Conservation (phyloP, 129 eudicot genomes). For the Gnaphalium uliginosum region DNA sequence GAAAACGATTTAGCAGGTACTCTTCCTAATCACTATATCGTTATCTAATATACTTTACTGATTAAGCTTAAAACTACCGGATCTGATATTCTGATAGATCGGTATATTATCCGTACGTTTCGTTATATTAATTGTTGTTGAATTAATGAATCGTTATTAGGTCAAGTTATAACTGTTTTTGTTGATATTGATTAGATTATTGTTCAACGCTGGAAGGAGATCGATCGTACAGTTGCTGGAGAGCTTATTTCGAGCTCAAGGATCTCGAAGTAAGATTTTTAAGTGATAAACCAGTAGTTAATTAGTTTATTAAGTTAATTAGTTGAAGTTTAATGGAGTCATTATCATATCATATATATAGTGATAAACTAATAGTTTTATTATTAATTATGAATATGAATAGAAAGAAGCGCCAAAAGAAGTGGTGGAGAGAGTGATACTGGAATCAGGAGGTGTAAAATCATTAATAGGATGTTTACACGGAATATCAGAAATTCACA, state of each 20-base stretch:
- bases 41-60: not conserved
- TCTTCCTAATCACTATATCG: not conserved
- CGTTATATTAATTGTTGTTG: not conserved
- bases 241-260: slow-evolving; percentile 45
- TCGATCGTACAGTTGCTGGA: slow-evolving; percentile 40
- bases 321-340: not conserved
- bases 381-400: not conserved
- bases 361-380: not conserved
- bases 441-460: slow-evolving; percentile 39
- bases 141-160: not conserved
- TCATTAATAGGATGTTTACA: slow-evolving; percentile 33
- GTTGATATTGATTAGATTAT: slow-evolving; percentile 21
- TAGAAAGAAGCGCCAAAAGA: slow-evolving; percentile 45
- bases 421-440: slow-evolving; percentile 37
- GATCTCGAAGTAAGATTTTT: slow-evolving; percentile 34
- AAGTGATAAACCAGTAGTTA: not conserved
- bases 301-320: not conserved
- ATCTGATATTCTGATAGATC: too few species aligned
- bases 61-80: not conserved
- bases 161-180: not conserved
- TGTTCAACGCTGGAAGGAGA: slow-evolving; percentile 49
- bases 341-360: too few species aligned
- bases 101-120: not conserved
- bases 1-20: slow-evolving; percentile 41
- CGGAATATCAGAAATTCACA: slow-evolving; percentile 37